Base-by-base conservation (phyloP, 305 asterid species). In the Solanum hybrid region DNA sequence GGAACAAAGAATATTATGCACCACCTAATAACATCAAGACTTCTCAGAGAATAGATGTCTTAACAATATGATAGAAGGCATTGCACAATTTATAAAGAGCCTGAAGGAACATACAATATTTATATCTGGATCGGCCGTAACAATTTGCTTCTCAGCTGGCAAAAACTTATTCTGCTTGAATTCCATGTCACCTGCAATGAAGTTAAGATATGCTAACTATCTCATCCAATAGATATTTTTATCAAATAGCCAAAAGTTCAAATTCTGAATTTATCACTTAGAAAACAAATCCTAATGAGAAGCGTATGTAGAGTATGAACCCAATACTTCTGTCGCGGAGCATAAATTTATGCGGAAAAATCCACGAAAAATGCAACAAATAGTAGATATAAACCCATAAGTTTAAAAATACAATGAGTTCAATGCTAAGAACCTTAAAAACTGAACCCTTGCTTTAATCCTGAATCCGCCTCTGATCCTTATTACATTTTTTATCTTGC, bases 91-190 rank as follows among this genome's bases (percentile, higher is more conserved):
- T 11, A 20, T 33, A 3, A 57, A 57, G 76, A 85, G 37, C 40
- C 39, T 11, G 76, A 88, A 92, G 93, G 90, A 42, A 75, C 97
- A 20, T 93, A 97, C 99, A 79, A 88, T 90, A 91, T 95, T 97
- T 90, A 97, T 94, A 91, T 97, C 99, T 78, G 99, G 99, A 92
- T 90, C 92, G 88, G 99, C 99, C 3, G 99, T 97, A 61, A 97
- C 97, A 86, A 96, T 91, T 94, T 96, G 99, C 92, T 94, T 96
- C 88, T 96, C 99, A 26, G 98, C 96, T 91, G 99, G 97, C 85
- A 96, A 93, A 89, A 92, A 96, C 92, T 96, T 97, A 92, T 97
- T 97, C 95, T 96, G 99, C 96, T 97, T 97, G 97, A 97, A 97
- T 92, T 96, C 99, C 99, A 96, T 95, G 92, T 97, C 99, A 90